Evolutionary conservation across 352 stramenopile genomes (phyloP).

Genomic region (Pythium monospermum): DNA sequence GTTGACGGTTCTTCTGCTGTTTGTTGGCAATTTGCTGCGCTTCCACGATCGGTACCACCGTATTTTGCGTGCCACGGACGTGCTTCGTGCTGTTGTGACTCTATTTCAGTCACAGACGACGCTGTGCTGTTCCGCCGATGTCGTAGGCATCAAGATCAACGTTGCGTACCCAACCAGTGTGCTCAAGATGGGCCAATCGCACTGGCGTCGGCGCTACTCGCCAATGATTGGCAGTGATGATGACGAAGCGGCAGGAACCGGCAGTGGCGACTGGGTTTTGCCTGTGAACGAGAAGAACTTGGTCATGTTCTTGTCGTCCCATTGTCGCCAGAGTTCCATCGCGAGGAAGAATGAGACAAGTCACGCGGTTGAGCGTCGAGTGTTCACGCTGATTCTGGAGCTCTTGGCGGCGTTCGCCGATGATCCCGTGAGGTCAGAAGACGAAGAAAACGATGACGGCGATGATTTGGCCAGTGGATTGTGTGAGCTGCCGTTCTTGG

Average conservation of each 20-base stretch:
- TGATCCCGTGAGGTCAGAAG: background rate
- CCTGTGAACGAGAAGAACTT: slow-evolving; percentile 32
- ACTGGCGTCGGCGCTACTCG: slow-evolving; percentile 10
- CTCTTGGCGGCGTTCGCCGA: slow-evolving; percentile 29
- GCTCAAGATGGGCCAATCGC: slow-evolving; percentile 24
- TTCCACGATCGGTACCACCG: slow-evolving; percentile 33
- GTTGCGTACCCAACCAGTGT: slow-evolving; percentile 46
- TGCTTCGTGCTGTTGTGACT: slow-evolving; percentile 26
- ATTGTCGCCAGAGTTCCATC: slow-evolving; percentile 38
- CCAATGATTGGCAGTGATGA: background rate
- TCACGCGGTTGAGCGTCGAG: slow-evolving; percentile 19
- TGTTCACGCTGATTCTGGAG: slow-evolving; percentile 38
- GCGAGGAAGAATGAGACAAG: slow-evolving; percentile 7
- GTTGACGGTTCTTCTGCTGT: slow-evolving; percentile 30
- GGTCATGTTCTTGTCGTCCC: slow-evolving; percentile 36
- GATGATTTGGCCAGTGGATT: slow-evolving; percentile 26
- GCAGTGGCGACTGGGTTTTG: slow-evolving; percentile 5
- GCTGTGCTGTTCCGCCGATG: slow-evolving; percentile 19
- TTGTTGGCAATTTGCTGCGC: slow-evolving; percentile 34
- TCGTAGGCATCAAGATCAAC: slow-evolving; percentile 33
- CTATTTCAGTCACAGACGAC: slow-evolving; percentile 42
- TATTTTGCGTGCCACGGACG: slow-evolving; percentile 24
- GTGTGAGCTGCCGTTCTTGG: slow-evolving; percentile 34
- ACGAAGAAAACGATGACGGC: slow-evolving; percentile 21
- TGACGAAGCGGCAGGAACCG: background rate